A percentile compares a stretch with the other conserved stretches of the same genome.
Conservation (phyloP, 257 asterid genomes). For the Ophiorrhiza pumila region DNA sequence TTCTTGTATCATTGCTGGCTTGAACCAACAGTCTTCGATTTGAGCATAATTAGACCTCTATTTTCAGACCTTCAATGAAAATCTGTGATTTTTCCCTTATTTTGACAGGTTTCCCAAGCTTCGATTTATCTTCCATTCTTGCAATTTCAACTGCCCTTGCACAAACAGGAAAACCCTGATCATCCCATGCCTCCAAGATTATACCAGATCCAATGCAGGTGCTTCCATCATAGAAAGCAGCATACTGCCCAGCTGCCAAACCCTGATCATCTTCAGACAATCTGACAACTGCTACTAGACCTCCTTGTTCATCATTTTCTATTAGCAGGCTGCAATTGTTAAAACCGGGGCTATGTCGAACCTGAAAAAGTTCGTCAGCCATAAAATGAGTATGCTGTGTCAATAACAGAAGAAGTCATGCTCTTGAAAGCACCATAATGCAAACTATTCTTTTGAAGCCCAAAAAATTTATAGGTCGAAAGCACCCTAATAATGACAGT, state of each 20-base stretch:
- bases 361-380: conserved; percentile 42
- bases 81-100: too few relatives aligned
- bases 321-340: conserved; percentile 53
- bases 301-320: conserved; percentile 48
- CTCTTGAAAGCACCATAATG: not conserved
- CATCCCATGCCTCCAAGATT: conserved; percentile 89
- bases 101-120: conserved; percentile 85
- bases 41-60: too few relatives aligned
- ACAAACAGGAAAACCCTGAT: conserved; percentile 81
- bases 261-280: conserved; percentile 86
- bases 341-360: conserved; percentile 88
- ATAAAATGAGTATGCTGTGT: not conserved
- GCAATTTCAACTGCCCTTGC: conserved; percentile 75
- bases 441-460: not conserved
- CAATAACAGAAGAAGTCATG: not conserved
- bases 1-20: not conserved
- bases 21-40: too few relatives aligned
- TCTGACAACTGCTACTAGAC: conserved; percentile 57
- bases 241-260: conserved; percentile 92
- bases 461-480: not conserved
- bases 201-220: conserved; percentile 91
- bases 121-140: conserved; percentile 59
- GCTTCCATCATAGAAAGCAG: conserved; percentile 70
- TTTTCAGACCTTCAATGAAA: too few relatives aligned
- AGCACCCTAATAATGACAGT: not conserved